These are phyloP conservation scores for Symmetrospora coprosmae DNA, from an alignment of 768 basidiomycete species.

Conservation along the genomic window DNA sequence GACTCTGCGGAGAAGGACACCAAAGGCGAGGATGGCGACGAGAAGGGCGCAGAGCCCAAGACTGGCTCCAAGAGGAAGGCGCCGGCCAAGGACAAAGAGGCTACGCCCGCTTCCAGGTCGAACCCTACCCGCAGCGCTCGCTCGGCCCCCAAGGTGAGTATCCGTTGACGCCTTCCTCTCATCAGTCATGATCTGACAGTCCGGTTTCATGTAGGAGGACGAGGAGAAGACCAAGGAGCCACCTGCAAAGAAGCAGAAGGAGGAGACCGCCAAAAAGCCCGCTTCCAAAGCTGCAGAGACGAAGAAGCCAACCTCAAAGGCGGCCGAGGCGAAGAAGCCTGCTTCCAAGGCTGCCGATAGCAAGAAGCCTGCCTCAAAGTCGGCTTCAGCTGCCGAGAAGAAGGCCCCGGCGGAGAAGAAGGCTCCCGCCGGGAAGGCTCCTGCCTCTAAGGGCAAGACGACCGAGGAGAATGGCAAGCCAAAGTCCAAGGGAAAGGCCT, in stretches of 20 bases:
- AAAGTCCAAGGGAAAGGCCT: too few species aligned
- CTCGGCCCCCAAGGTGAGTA: neutral
- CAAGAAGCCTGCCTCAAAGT: neutral
- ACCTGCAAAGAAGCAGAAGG: constrained; percentile 14
- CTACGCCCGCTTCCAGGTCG: neutral
- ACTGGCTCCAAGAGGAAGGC: constrained; percentile 45
- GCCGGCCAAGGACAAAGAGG: constrained; percentile 9
- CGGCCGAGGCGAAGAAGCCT: neutral
- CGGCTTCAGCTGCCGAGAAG: too few species aligned
- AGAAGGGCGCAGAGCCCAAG: constrained; percentile 42
- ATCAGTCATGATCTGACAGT: neutral
- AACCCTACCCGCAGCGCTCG: constrained; percentile 3
- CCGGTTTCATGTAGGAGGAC: neutral
- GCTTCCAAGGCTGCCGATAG: neutral
- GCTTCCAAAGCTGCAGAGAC: neutral
- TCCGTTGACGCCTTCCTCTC: neutral
- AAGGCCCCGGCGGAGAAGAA: too few species aligned
- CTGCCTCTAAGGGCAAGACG: constrained; percentile 27
- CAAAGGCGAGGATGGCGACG: constrained; percentile 19
- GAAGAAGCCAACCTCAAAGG: neutral
- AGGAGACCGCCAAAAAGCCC: neutral
- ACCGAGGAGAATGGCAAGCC: constrained; percentile 28
- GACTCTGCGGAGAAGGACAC: neutral
- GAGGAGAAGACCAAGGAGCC: constrained; percentile 20
- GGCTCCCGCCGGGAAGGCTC: constrained; percentile 43